Percentiles rank a stretch among this genome's conserved stretches.
phyloP scores from a whole-genome alignment of 2,329 filamentous ascomycete species.

The Didymella exigua region DNA sequence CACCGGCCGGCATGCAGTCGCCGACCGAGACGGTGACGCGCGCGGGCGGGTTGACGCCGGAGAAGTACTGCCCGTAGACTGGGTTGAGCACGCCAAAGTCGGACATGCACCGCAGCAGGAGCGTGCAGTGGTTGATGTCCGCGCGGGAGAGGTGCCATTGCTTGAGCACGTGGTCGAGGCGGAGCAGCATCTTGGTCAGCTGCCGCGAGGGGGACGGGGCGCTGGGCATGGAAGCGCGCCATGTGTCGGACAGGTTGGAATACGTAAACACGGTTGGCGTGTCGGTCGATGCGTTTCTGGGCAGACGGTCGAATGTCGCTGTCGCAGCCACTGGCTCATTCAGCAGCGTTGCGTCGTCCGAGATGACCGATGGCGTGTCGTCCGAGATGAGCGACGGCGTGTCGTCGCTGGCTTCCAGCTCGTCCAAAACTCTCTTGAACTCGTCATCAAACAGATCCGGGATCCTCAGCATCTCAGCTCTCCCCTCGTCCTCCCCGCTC shows the following conservation, averaged over 20 bases:
- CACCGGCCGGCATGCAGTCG: slow-evolving; percentile 63
- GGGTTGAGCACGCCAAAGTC: slow-evolving; percentile 78
- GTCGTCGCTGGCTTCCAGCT: slow-evolving; percentile 5
- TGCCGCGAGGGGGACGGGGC: slow-evolving; percentile 33
- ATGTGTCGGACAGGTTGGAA: slow-evolving; percentile 34
- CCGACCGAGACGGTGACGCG: slow-evolving; percentile 84
- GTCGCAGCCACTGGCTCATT: not conserved
- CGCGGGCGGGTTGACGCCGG: slow-evolving; percentile 79
- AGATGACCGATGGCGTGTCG: slow-evolving; percentile 7
- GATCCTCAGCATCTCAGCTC: slow-evolving; percentile 53
- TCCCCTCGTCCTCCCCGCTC: slow-evolving; percentile 28
- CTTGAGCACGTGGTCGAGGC: slow-evolving; percentile 37
- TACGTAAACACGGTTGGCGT: slow-evolving; percentile 57
- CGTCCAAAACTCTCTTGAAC: slow-evolving; percentile 56
- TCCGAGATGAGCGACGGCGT: slow-evolving; percentile 2
- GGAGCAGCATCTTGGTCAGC: slow-evolving; percentile 48
- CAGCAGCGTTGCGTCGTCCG: slow-evolving; percentile 13
- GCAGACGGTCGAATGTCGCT: slow-evolving; percentile 14
- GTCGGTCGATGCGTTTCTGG: slow-evolving; percentile 22
- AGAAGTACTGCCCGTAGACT: slow-evolving; percentile 77
- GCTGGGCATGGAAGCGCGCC: not conserved
- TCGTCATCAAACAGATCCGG: slow-evolving; percentile 71
- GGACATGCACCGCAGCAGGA: slow-evolving; percentile 79
- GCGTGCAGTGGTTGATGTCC: slow-evolving; percentile 54
- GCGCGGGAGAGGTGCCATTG: slow-evolving; percentile 31